phyloP scores from a whole-genome alignment of 2,329 filamentous ascomycete species.

The Diaporthe eres region DNA sequence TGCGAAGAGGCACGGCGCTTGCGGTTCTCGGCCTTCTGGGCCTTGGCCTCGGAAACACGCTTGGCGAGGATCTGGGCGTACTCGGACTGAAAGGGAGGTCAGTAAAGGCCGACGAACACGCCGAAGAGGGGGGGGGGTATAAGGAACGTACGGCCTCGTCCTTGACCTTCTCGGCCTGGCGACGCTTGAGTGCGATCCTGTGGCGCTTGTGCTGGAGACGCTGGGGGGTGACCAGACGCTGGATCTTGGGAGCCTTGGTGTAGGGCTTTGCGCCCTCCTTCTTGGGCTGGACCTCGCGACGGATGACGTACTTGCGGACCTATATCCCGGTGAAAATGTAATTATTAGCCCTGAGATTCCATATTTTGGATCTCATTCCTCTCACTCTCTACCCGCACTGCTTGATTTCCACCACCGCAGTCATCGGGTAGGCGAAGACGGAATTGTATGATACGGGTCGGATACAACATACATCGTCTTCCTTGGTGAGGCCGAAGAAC shows the following conservation, averaged over 20 bases:
- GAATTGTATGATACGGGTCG: constrained; percentile 71
- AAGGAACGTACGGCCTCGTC: constrained; percentile 90
- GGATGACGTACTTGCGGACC: constrained; percentile 99
- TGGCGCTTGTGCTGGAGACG: constrained; percentile 99
- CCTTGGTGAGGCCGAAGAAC: constrained; percentile 99
- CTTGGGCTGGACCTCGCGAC: constrained; percentile 97
- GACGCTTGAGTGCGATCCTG: constrained; percentile 97
- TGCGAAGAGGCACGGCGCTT: constrained; percentile 97
- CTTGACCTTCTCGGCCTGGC: constrained; percentile 96
- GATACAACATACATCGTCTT: constrained; percentile 87
- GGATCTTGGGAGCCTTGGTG: constrained; percentile 99
- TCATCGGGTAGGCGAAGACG: constrained; percentile 79
- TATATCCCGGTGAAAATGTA: constrained; percentile 63
- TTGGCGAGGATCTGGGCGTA: constrained; percentile 96
- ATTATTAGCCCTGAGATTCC: constrained; percentile 52
- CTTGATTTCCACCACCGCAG: constrained; percentile 58
- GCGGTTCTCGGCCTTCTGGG: constrained; percentile 91
- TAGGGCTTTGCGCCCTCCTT: constrained; percentile 97
- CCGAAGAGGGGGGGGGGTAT: not conserved
- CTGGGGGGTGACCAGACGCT: constrained; percentile 99
- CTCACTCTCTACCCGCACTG: constrained; percentile 74
- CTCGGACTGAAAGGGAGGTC: constrained; percentile 79
- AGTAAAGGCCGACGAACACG: constrained; percentile 50
- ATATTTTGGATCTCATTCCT: constrained; percentile 45
- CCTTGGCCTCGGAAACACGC: constrained; percentile 97